Evolutionary conservation across 345 rosid genomes (phyloP).

Genomic region (Noccaea bulbosa): DNA sequence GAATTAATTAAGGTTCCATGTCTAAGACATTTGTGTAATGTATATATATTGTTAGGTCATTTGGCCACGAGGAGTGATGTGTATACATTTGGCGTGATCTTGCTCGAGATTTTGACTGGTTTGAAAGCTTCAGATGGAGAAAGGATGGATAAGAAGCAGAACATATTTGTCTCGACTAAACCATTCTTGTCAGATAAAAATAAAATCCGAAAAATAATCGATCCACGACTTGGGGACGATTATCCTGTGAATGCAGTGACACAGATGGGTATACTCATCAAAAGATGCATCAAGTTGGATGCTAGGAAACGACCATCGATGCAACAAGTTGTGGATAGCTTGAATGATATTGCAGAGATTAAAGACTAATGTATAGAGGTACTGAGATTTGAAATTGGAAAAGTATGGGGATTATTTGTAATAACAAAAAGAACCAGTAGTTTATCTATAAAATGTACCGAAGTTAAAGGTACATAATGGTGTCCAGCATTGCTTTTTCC

Average conservation of each 20-base stretch:
- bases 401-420: neutral
- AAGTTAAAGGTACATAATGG: too few species aligned
- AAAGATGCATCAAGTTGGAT: constrained; percentile 10
- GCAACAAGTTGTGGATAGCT: constrained; percentile 21
- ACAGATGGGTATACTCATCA: constrained; percentile 13
- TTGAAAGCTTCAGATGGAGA: constrained; percentile 19
- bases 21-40: neutral
- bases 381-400: neutral
- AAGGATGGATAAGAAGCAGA: neutral
- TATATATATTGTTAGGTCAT: constrained; percentile 12
- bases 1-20: neutral
- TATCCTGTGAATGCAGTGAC: constrained; percentile 5
- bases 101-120: constrained; percentile 31
- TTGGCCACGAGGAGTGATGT: constrained; percentile 26
- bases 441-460: too few species aligned
- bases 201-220: constrained; percentile 23
- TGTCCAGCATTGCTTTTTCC: too few species aligned
- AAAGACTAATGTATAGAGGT: constrained; percentile 11
- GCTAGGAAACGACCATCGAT: constrained; percentile 6
- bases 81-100: constrained; percentile 39
- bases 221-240: constrained; percentile 12
- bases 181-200: constrained; percentile 26
- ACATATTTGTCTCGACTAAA: constrained; percentile 16
- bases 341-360: constrained; percentile 18
- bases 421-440: too few species aligned